phyloP scores from a whole-genome alignment of 768 basidiomycete species.

The Udeniomyces megalosporus region DNA sequence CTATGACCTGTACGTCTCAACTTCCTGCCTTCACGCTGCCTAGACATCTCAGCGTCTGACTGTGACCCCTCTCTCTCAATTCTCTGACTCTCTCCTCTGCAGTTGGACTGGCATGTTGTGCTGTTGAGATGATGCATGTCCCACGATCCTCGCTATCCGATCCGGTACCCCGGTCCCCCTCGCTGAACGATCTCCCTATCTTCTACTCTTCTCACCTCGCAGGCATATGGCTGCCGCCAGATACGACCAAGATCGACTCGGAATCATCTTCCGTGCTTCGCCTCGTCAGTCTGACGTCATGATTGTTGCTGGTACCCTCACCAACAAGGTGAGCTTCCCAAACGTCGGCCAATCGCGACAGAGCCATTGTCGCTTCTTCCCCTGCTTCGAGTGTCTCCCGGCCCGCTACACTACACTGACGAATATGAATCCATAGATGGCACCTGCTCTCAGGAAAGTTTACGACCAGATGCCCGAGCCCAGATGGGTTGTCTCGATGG shows the following conservation, averaged over 20 bases:
- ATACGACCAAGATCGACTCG: slow-evolving; percentile 94
- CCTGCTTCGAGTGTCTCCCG: no score
- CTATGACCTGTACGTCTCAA: slow-evolving; percentile 50
- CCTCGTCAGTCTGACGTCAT: slow-evolving; percentile 40
- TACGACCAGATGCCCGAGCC: slow-evolving; percentile 88
- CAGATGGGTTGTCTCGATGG: slow-evolving; percentile 99
- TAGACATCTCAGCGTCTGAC: not conserved
- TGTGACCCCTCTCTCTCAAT: no score
- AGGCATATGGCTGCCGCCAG: slow-evolving; percentile 99
- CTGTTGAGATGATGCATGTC: slow-evolving; percentile 49
- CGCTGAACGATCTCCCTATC: not conserved
- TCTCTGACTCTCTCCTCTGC: not conserved
- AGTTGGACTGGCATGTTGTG: slow-evolving; percentile 90
- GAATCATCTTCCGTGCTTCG: slow-evolving; percentile 96
- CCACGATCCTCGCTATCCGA: not conserved
- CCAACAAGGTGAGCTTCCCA: slow-evolving; percentile 53
- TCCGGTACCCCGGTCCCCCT: slow-evolving; percentile 23
- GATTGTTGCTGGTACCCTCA: slow-evolving; percentile 84
- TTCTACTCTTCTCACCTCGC: slow-evolving; percentile 33
- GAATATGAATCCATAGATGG: slow-evolving; percentile 62
- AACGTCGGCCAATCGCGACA: no score
- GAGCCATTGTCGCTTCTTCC: no score
- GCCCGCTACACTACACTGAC: no score
- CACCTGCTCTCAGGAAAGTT: slow-evolving; percentile 75
- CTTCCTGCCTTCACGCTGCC: not conserved